Evolutionary conservation across 2,329 filamentous ascomycete species (phyloP), one percentile per base, ranked within the genome.

Genomic region (Venturia asperata): DNA sequence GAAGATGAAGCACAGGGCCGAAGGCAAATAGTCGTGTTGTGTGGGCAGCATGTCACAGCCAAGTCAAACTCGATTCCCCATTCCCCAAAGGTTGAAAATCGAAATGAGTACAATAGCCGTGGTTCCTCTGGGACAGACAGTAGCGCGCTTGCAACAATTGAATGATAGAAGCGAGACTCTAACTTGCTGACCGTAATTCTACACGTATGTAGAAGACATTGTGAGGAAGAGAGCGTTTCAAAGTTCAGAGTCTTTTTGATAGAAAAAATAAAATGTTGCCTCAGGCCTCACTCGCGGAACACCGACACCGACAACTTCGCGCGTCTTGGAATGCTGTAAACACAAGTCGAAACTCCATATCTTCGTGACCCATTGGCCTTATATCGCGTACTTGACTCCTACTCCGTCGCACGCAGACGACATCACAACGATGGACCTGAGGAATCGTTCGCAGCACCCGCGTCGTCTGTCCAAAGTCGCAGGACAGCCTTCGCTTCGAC

Each of bases 141-240:
- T 92, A 99, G 94, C 94, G 91, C 93, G 92, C 90, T 81, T 91
- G 90, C 87, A 92, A 91, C 89, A 85, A 97, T 84, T 91, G 90
- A 92, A 73, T 75, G 86, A 89, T 86, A 90, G 86, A 87, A 89
- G 89, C 92, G 93, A 95, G 94, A 99, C 94, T 99, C 94, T 97
- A 97, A 93, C 90, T 90, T 90, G 86, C 88, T 89, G 47, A 27
- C 47, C 88, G 91, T 88, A 87, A 34, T 19, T 34, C 27, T 34
- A 58, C 30, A 58, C 52, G 52, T 34, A 34, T 75, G 82, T 85
- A 47, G 37, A 58, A 56, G 86, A 91, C 87, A 91, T 90, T 93
- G 82, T 58, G 30, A 58, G 17, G 24, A 3, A 3, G 15, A 15
- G 37, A 52, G 11, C 0, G 27, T 19, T 34, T 2, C 15, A 10